phyloP scores from a whole-genome alignment of 2,329 filamentous ascomycete genomes.

The Stenocarpella maydis region DNA sequence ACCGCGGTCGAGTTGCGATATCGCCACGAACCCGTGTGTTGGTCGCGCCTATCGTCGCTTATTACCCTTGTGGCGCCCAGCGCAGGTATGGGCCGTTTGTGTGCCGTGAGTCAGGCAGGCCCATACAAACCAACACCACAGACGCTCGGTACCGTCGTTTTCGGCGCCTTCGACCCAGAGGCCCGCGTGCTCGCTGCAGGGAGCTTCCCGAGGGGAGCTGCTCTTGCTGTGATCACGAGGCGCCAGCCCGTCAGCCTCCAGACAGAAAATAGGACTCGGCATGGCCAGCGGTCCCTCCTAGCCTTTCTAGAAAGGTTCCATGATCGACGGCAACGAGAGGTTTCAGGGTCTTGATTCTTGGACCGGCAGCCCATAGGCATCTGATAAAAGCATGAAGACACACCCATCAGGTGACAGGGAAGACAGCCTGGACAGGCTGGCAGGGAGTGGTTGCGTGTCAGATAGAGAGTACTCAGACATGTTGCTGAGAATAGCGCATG shows the following conservation, averaged over 20 bases:
- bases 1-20: slow-evolving; percentile 2
- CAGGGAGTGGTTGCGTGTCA: neutral
- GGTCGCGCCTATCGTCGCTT: slow-evolving; percentile 14
- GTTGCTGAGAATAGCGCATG: slow-evolving; percentile 13
- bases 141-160: neutral
- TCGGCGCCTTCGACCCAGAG: neutral
- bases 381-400: neutral
- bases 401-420: slow-evolving; percentile 2
- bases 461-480: slow-evolving; percentile 7
- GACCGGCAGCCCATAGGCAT: neutral
- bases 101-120: slow-evolving; percentile 13
- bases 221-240: neutral
- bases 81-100: slow-evolving; percentile 3
- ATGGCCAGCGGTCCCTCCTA: slow-evolving; percentile 3
- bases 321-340: slow-evolving; percentile 7
- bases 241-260: slow-evolving; percentile 2
- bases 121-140: neutral
- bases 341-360: slow-evolving; percentile 12
- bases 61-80: neutral
- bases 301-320: slow-evolving; percentile 22
- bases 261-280: neutral
- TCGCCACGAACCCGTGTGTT: neutral
- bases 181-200: neutral
- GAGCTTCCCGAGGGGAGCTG: neutral
- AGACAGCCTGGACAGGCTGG: neutral